Conservation (phyloP, 225 moss, liverwort and hornwort species). For the Marchantia paleacea region DNA sequence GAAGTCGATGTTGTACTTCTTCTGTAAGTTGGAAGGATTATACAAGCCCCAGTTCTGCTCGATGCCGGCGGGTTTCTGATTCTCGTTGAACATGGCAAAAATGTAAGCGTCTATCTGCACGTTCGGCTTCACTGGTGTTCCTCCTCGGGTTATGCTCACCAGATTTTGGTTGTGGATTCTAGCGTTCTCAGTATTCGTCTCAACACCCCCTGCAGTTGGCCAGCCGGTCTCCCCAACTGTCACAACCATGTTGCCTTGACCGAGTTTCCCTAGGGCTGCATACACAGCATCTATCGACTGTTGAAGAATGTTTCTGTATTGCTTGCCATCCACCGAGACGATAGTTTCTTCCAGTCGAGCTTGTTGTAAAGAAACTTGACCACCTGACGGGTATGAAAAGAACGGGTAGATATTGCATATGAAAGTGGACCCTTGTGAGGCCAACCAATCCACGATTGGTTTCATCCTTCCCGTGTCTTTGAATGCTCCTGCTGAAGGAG, state of each 20-base stretch:
- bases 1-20: too few species aligned
- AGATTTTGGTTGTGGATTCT: slow-evolving; percentile 1
- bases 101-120: not conserved
- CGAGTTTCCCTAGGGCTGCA: not conserved
- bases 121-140: not conserved
- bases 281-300: not conserved
- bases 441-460: slow-evolving; percentile 15
- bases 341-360: not conserved
- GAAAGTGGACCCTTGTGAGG: not conserved
- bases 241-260: not conserved
- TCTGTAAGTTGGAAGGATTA: too few species aligned
- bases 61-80: not conserved
- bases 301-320: not conserved
- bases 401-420: not conserved
- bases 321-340: not conserved
- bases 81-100: slow-evolving; percentile 5
- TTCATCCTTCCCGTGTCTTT: not conserved
- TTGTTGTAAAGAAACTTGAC: not conserved
- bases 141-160: not conserved
- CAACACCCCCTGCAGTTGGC: not conserved
- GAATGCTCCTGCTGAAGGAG: slow-evolving; percentile 28
- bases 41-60: slow-evolving; percentile 10
- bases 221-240: not conserved
- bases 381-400: not conserved
- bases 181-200: not conserved